These are phyloP conservation scores for Saturnispora saitoi DNA, from an alignment of 805 yeast species.

Conservation along the genomic window DNA sequence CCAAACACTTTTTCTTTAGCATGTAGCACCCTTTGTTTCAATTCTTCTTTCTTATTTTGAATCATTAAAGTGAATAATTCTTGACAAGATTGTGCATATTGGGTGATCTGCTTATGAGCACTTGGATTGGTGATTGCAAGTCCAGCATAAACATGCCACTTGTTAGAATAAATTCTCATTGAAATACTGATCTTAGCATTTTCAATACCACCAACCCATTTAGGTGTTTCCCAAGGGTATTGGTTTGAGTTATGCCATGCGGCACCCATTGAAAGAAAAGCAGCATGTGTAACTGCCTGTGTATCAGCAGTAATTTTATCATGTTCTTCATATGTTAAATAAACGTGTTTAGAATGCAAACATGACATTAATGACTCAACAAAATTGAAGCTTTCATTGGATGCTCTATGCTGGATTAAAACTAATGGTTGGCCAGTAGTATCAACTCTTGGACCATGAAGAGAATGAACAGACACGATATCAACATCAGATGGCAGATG, in stretches of 20 bases:
- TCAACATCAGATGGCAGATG: conserved; percentile 70
- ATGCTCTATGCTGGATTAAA: conserved; percentile 65
- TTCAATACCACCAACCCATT: conserved; percentile 91
- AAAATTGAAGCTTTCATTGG: conserved; percentile 43
- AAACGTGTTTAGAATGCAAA: conserved; percentile 68
- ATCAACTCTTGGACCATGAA: conserved; percentile 90
- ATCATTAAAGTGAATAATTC: conserved; percentile 80
- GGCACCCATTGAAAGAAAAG: conserved; percentile 91
- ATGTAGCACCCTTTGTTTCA: conserved; percentile 45
- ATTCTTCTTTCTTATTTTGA: conserved; percentile 50
- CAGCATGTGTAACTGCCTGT: conserved; percentile 97
- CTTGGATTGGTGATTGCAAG: conserved; percentile 92
- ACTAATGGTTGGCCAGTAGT: conserved; percentile 92
- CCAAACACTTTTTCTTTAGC: conserved; percentile 78
- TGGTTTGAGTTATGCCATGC: conserved; percentile 82
- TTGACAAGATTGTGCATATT: conserved; percentile 77
- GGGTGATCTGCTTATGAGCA: conserved; percentile 85
- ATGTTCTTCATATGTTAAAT: conserved; percentile 77
- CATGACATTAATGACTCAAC: conserved; percentile 62
- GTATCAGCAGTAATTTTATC: conserved; percentile 96
- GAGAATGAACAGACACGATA: conserved; percentile 80
- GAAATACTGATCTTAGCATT: conserved; percentile 94
- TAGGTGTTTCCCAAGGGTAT: conserved; percentile 85
- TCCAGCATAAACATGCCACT: conserved; percentile 98
- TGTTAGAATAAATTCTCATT: conserved; percentile 80